phyloP scores from a whole-genome alignment of 768 basidiomycete species.

The Tulasnella sp. region DNA sequence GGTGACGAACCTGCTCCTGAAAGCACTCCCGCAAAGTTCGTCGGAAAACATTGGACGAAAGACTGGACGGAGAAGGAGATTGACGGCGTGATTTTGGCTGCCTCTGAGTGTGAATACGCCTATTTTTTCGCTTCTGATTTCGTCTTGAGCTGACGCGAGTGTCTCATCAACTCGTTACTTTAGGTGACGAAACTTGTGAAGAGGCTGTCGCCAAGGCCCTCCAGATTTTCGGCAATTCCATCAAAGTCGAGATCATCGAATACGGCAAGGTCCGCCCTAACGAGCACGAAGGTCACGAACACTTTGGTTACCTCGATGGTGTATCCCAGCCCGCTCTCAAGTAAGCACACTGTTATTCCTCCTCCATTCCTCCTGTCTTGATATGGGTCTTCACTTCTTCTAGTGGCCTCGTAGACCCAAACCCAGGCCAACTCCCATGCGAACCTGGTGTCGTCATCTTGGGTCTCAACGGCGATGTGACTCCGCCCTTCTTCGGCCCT shows the following conservation, averaged over 20 bases:
- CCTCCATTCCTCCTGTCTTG: neutral
- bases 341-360: neutral
- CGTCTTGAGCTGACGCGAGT: neutral
- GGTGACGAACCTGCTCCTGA: conserved; percentile 20
- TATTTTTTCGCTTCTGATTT: neutral
- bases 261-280: conserved; percentile 14
- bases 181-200: neutral
- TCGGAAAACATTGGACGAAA: neutral
- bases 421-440: neutral
- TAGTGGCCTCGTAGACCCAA: conserved; percentile 17
- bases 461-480: conserved; percentile 17
- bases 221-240: conserved; percentile 18
- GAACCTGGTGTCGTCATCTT: conserved; percentile 5
- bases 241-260: conserved; percentile 15
- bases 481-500: too few species aligned
- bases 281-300: conserved; percentile 28
- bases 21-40: neutral
- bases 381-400: neutral
- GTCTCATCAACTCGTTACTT: too few species aligned
- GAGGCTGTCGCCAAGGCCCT: neutral
- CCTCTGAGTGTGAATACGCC: conserved; percentile 19
- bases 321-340: conserved; percentile 32
- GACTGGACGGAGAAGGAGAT: conserved; percentile 20
- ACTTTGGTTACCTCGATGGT: conserved; percentile 32
- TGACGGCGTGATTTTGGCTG: conserved; percentile 30